phyloP scores from a whole-genome alignment of 495 filamentous ascomycete genomes.

The Penicillium malachiteum region DNA sequence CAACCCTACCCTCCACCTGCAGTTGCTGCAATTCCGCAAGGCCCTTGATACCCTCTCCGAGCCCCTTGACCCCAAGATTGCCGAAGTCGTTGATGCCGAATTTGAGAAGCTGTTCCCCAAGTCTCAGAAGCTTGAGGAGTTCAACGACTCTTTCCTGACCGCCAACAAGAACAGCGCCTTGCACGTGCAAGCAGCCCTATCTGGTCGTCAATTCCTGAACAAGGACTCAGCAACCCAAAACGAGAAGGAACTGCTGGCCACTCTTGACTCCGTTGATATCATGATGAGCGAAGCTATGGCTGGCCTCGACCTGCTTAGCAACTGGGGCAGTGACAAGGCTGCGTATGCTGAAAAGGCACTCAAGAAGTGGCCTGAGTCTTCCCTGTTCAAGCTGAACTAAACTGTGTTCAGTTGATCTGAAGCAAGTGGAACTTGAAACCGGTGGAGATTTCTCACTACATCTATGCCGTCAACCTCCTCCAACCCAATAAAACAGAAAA shows the following conservation, averaged over 20 bases:
- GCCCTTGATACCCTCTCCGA: conserved; percentile 55
- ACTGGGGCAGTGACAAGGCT: conserved; percentile 58
- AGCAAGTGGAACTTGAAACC: not conserved
- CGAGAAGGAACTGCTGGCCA: conserved; percentile 59
- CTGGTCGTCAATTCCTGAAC: conserved; percentile 59
- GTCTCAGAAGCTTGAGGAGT: conserved; percentile 55
- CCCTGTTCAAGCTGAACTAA: conserved; percentile 49
- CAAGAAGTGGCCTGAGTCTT: conserved; percentile 70
- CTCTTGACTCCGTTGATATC: conserved; percentile 53
- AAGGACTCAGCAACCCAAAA: conserved; percentile 52
- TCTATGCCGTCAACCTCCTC: not conserved
- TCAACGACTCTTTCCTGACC: conserved; percentile 65
- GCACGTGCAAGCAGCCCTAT: conserved; percentile 63
- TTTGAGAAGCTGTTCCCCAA: conserved; percentile 61
- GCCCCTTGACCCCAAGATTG: conserved; percentile 57
- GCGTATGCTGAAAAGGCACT: conserved; percentile 64
- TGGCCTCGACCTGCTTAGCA: conserved; percentile 57
- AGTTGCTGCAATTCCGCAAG: conserved; percentile 67
- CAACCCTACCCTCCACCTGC: conserved; percentile 75
- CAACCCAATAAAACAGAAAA: not conserved
- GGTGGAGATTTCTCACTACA: not conserved
- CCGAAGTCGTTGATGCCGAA: conserved; percentile 63
- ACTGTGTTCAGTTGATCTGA: not conserved
- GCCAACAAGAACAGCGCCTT: conserved; percentile 60
- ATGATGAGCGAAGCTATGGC: conserved; percentile 60